Evolutionary conservation across 108 stramenopile species (phyloP), one percentile per base, ranked within the genome.

Genomic region (Pseudonitzschia pungens): DNA sequence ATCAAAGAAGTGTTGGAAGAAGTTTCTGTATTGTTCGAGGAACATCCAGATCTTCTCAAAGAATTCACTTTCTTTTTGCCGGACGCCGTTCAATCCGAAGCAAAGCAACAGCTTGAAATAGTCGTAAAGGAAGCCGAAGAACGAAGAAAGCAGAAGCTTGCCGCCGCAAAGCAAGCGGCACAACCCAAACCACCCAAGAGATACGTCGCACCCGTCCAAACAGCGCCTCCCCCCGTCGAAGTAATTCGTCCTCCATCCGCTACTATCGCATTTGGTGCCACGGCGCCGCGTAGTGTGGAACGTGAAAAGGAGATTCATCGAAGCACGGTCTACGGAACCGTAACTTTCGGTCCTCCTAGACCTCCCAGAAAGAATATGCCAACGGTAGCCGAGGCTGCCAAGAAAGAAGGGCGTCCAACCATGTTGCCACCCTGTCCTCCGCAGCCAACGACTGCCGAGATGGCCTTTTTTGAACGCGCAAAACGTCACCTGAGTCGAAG

Each of bases 11-110:
- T 98, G 24, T 78, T 97, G 28, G 96, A 96, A 63, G 94, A 98
- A 78, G 98, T 99, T 8, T 96, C 97, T 0, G 52, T 84, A 7
- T 83, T 99, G 43, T 99, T 99, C 84, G 89, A 94, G 2, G 99
- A 99, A 73, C 99, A 99, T 73, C 93, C 97, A 1, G 99, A 99
- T 80, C 83, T 99, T 41, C 76, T 99, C 32, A 95, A 96, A 72
- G 96, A 99, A 69, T 99, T 99, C 75, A 98, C 98, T 8, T 98
- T 94, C 82, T 99, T 99, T 83, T 77, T 99, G 48, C 99, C 99
- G 0, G 99, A 98, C 81, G 96, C 98, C 31, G 98, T 99, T 0
- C 98, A 99, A 74, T 89, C 92, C n/a, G 95, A 97, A 66, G 98
- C 98, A 20, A 95, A 97, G 82, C 87, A 79, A 63, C 93, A 93